A percentile compares a stretch with the other conserved stretches of the same genome.
Conservation (phyloP, 2,329 filamentous ascomycete genomes). For the Aureobasidium subglaciale region DNA sequence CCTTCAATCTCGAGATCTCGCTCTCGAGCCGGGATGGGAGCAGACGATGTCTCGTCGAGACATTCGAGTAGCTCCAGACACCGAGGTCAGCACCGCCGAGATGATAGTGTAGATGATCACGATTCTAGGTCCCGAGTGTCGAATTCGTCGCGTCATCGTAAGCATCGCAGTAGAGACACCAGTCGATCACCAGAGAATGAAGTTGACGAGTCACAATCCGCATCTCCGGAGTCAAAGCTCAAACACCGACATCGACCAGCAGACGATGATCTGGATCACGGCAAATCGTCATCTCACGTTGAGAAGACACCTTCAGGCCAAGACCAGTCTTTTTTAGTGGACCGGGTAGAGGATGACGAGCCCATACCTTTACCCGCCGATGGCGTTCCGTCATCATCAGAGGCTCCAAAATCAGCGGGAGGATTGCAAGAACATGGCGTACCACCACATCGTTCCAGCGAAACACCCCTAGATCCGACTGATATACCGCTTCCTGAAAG, state of each 20-base stretch:
- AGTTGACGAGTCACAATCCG: not conserved
- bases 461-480: no score
- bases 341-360: conserved; percentile 52
- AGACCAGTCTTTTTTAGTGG: conserved; percentile 56
- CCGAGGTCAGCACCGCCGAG: conserved; percentile 18
- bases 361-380: conserved; percentile 40
- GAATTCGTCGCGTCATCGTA: not conserved
- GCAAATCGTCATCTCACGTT: no score
- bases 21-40: conserved; percentile 21
- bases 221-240: conserved; percentile 5
- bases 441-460: no score
- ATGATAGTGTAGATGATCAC: conserved; percentile 20
- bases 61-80: conserved; percentile 18
- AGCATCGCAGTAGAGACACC: not conserved
- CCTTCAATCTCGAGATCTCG: conserved; percentile 19
- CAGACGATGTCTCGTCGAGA: conserved; percentile 19
- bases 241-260: conserved; percentile 10
- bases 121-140: conserved; percentile 16
- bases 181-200: not conserved
- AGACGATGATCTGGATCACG: not conserved
- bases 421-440: not conserved
- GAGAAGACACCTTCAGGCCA: conserved; percentile 18
- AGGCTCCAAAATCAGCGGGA: conserved; percentile 16
- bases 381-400: conserved; percentile 21
- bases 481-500: no score